Evolutionary conservation across 2,329 filamentous ascomycete species (phyloP).

Genomic region (Beauveria bassiana): DNA sequence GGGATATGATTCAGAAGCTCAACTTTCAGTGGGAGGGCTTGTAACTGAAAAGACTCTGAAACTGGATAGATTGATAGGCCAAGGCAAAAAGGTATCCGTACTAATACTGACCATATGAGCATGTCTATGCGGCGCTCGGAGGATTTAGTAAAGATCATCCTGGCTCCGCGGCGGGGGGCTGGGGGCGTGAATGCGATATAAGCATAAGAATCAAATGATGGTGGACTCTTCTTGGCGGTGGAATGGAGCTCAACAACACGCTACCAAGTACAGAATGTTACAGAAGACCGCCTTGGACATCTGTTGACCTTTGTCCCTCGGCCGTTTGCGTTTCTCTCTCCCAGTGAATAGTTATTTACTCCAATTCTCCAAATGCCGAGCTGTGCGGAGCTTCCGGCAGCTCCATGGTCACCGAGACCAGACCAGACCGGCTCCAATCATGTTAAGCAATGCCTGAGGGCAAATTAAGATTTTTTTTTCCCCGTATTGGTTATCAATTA

Average conservation of each 20-base stretch:
- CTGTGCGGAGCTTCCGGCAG: not conserved
- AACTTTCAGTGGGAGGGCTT: too few relatives aligned
- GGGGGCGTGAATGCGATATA: constrained; percentile 6
- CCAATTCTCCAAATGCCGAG: not conserved
- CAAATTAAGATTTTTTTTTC: not conserved
- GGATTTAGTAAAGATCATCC: not conserved
- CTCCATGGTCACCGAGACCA: not conserved
- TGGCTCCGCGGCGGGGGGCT: not conserved
- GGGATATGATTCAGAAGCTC: too few relatives aligned
- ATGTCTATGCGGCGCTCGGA: not conserved
- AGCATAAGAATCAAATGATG: not conserved
- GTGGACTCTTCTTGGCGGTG: not conserved
- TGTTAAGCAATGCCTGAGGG: not conserved
- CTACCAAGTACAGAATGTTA: too few relatives aligned
- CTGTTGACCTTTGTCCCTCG: not conserved
- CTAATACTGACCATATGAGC: not conserved
- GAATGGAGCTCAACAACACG: too few relatives aligned
- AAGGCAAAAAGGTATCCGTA: not conserved
- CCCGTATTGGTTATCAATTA: not conserved
- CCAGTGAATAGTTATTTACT: too few relatives aligned
- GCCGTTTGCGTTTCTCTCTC: not conserved
- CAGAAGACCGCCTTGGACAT: not conserved
- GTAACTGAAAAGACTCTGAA: too few relatives aligned
- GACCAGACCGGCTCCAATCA: not conserved
- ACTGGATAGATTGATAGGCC: too few relatives aligned